Evolutionary conservation across 192 early-diverging fungal species (phyloP).

Genomic region (Gaertneriomyces semiglobifer): DNA sequence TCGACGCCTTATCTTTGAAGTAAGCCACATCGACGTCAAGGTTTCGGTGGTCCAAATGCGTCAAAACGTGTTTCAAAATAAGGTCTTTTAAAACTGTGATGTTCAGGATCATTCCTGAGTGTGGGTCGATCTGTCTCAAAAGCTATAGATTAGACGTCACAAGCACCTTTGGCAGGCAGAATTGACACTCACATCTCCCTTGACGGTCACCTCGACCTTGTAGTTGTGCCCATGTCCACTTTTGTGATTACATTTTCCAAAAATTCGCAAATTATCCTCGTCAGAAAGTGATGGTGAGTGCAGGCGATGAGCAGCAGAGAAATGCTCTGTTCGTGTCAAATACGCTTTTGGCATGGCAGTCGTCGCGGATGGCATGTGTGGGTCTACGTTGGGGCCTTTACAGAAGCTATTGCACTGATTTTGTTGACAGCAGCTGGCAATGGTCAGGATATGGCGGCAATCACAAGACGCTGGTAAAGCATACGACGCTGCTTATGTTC

Average conservation of each 20-base stretch:
- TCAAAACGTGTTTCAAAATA: constrained; percentile 69
- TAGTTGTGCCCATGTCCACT: constrained; percentile 93
- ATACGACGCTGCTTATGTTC: too few relatives aligned
- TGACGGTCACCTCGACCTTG: constrained; percentile 70
- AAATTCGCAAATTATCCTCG: constrained; percentile 70
- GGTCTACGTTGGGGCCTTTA: too few relatives aligned
- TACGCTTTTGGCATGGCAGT: constrained; percentile 53
- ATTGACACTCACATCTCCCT: constrained; percentile 53
- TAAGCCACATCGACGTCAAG: constrained; percentile 79
- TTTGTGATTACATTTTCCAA: constrained; percentile 84
- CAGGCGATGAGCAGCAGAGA: constrained; percentile 88
- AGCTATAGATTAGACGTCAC: neutral
- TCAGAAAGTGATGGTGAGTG: constrained; percentile 68
- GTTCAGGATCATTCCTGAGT: constrained; percentile 87
- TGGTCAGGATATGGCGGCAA: too few relatives aligned
- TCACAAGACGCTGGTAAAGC: too few relatives aligned
- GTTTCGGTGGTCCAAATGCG: constrained; percentile 82
- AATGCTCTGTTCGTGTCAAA: constrained; percentile 71
- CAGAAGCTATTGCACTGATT: too few relatives aligned
- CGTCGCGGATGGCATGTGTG: too few relatives aligned
- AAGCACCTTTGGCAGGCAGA: neutral
- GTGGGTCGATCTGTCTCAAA: constrained; percentile 55
- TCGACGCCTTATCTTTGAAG: constrained; percentile 69
- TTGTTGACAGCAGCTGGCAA: too few relatives aligned
- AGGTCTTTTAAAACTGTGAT: constrained; percentile 73